Conservation (phyloP, 257 asterid species). For the Nicotiana tabacum region DNA sequence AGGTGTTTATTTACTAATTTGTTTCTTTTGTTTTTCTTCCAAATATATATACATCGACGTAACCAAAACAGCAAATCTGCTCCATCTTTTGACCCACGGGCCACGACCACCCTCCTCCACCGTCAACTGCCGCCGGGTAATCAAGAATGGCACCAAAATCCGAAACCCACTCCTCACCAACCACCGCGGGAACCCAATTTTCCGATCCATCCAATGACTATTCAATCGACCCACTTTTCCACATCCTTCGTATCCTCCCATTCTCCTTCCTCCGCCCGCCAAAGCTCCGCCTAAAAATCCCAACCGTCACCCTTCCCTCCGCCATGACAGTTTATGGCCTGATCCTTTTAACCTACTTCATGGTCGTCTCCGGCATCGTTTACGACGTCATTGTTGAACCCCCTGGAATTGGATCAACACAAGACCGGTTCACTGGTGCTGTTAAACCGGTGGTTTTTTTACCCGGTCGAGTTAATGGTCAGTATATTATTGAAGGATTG, state of each 20-base stretch:
- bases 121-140: neutral
- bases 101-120: neutral
- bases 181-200: slow-evolving; percentile 18
- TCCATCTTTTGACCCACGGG: no score
- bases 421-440: slow-evolving; percentile 72
- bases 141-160: slow-evolving; percentile 22
- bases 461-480: slow-evolving; percentile 90
- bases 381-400: slow-evolving; percentile 97
- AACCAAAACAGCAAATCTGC: no score
- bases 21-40: no score
- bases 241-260: slow-evolving; percentile 48
- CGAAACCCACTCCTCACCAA: slow-evolving; percentile 4
- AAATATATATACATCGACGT: no score
- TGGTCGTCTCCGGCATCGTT: slow-evolving; percentile 93
- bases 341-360: slow-evolving; percentile 83
- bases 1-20: no score
- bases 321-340: slow-evolving; percentile 87
- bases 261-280: slow-evolving; percentile 85
- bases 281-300: slow-evolving; percentile 85
- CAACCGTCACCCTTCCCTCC: slow-evolving; percentile 81
- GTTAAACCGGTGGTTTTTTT: slow-evolving; percentile 84
- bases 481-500: slow-evolving; percentile 86
- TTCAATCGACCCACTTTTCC: slow-evolving; percentile 64
- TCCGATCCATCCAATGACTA: slow-evolving; percentile 25
- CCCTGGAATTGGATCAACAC: slow-evolving; percentile 91